Conservation (phyloP, 176 grass and related monocot species). For the Pontederia crassipes region DNA sequence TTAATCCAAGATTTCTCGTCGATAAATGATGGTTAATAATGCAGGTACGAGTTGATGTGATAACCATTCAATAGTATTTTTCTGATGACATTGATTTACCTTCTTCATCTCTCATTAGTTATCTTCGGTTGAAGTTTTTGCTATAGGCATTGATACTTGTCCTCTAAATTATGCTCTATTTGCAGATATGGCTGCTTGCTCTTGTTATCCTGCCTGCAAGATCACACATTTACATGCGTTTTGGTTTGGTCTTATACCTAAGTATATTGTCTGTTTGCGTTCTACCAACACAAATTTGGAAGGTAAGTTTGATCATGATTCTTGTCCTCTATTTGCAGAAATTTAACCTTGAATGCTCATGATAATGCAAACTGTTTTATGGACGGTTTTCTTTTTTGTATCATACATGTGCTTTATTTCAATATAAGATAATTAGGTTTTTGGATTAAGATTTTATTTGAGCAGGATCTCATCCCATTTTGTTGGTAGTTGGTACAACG, state of each 20-base stretch:
- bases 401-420: background rate
- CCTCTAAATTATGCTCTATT: background rate
- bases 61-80: too few relatives aligned
- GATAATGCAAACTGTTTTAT: background rate
- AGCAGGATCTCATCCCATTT: too few relatives aligned
- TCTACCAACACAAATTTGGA: conserved; percentile 78
- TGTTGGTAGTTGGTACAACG: too few relatives aligned
- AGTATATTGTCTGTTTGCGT: conserved; percentile 75
- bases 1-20: too few relatives aligned
- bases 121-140: background rate
- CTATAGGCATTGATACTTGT: background rate
- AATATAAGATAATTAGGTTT: too few relatives aligned
- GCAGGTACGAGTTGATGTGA: too few relatives aligned
- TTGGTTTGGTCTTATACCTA: conserved; percentile 72
- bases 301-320: conserved; percentile 33
- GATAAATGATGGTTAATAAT: too few relatives aligned
- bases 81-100: conserved; percentile 33
- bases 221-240: conserved; percentile 86
- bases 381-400: background rate
- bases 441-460: too few relatives aligned
- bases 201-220: conserved; percentile 94
- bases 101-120: background rate
- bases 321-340: background rate
- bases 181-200: conserved; percentile 87
- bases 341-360: too few relatives aligned